Conservation (phyloP, 179 eudicot genomes). For the Silene coronaria region DNA sequence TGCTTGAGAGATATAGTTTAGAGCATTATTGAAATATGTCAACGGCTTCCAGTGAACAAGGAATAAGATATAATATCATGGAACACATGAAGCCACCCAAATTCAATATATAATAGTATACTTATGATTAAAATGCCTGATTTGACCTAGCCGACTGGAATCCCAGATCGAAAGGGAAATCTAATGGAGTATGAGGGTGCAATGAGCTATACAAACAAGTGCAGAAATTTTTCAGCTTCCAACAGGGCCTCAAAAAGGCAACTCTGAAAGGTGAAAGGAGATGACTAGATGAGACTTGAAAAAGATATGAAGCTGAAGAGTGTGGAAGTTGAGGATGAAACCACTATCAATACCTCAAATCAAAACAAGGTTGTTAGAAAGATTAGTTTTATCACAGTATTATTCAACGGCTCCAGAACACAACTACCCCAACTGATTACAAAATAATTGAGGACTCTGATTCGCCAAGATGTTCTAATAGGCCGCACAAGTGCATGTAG, state of each 20-base stretch:
- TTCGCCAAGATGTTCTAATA: constrained; percentile 19
- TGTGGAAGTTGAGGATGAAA: constrained; percentile 36
- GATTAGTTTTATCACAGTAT: constrained; percentile 24
- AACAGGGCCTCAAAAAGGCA: constrained; percentile 21
- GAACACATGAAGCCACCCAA: constrained; percentile 24
- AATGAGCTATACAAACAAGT: constrained; percentile 10
- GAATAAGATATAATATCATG: constrained; percentile 23
- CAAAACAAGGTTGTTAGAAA: constrained; percentile 14
- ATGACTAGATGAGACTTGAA: constrained; percentile 7
- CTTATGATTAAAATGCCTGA: constrained; percentile 9
- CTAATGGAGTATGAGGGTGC: constrained; percentile 19
- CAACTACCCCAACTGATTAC: constrained; percentile 7
- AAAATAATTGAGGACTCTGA: not conserved
- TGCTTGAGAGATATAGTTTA: constrained; percentile 23
- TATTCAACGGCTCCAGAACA: constrained; percentile 16
- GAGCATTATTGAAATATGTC: constrained; percentile 29
- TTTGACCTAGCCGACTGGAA: constrained; percentile 19
- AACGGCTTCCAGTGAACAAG: constrained; percentile 29
- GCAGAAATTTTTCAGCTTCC: constrained; percentile 30
- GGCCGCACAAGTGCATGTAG: constrained; percentile 17
- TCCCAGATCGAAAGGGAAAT: constrained; percentile 19
- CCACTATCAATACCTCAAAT: constrained; percentile 25
- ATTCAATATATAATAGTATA: constrained; percentile 9
- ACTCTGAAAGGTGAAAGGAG: constrained; percentile 9
- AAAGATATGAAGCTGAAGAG: constrained; percentile 20